phyloP scores from a whole-genome alignment of 257 asterid species.

The Nicotiana knightiana region DNA sequence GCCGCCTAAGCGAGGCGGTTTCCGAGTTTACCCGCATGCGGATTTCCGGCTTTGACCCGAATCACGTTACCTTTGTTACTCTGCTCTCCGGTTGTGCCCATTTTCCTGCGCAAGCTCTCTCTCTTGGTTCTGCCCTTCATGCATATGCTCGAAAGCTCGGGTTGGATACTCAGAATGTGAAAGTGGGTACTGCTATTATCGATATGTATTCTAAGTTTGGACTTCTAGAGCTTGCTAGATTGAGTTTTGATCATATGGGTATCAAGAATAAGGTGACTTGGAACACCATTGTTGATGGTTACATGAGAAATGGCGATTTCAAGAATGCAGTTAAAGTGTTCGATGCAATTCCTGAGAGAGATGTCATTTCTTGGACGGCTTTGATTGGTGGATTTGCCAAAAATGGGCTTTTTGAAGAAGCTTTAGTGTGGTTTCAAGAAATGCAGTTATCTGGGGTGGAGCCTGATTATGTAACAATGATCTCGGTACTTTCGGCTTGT shows the following conservation, averaged over 20 bases:
- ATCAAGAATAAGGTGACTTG: slow-evolving; percentile 56
- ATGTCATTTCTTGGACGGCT: slow-evolving; percentile 72
- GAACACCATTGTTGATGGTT: slow-evolving; percentile 68
- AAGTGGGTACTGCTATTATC: slow-evolving; percentile 62
- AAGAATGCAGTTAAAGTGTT: slow-evolving; percentile 44
- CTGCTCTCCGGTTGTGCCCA: slow-evolving; percentile 67
- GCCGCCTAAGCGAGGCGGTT: slow-evolving; percentile 46
- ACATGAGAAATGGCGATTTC: slow-evolving; percentile 50
- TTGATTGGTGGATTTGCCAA: slow-evolving; percentile 65
- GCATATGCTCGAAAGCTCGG: slow-evolving; percentile 58
- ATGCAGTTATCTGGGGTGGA: slow-evolving; percentile 47
- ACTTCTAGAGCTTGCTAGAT: slow-evolving; percentile 33
- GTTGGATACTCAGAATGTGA: slow-evolving; percentile 42
- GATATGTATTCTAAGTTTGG: slow-evolving; percentile 68
- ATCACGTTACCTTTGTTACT: slow-evolving; percentile 50
- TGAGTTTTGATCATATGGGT: slow-evolving; percentile 45
- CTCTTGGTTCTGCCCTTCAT: slow-evolving; percentile 44
- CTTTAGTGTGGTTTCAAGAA: slow-evolving; percentile 57
- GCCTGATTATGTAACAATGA: slow-evolving; percentile 63
- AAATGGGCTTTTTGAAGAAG: slow-evolving; percentile 48
- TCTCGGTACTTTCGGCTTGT: slow-evolving; percentile 55
- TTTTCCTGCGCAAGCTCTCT: slow-evolving; percentile 35
- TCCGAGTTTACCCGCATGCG: slow-evolving; percentile 50
- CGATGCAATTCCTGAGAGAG: slow-evolving; percentile 69
- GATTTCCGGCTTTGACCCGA: slow-evolving; percentile 45